Evolutionary conservation across 169 alveolate genomes (phyloP), one percentile per base, ranked within the genome.

Genomic region (Amoebophrya sp.): DNA sequence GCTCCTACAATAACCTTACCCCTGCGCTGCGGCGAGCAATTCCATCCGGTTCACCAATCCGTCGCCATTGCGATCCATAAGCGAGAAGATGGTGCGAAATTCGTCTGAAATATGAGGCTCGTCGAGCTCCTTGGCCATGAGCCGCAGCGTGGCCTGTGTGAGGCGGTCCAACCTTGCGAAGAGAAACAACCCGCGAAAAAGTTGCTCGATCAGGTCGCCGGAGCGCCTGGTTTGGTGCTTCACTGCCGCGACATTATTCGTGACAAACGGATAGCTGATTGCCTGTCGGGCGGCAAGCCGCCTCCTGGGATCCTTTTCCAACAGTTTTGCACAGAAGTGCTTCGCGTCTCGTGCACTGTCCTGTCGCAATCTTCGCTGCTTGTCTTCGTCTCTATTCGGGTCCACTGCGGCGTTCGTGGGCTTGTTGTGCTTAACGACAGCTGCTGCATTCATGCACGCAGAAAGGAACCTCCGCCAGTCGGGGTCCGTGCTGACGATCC

Each of bases 271-370:
- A n/a, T 66, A 66, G 29, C 32, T 25, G 32, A 66, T 66, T 2
- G 83, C 83, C 83, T 66, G 83, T 7, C 83, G 83, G 39, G 83
- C 83, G 83, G 83, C 1, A 18, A 66, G 35, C 35, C 83, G 83
- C 32, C 18, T 66, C 35, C 35, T 2, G 32, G 83, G 83, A 25
- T 66, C 83, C 83, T 66, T 66, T n/a, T 66, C 83, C 35, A 66
- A 7, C 83, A 66, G 35, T 3, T n/a, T 18, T 25, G 83, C 29
- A 25, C 83, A 66, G 10, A 66, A 25, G 35, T 66, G 83, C 12
- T 25, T 7, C 38, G 39, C 83, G 83, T 66, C 83, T 7, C 7
- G n/a, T n/a, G n/a, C n/a, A n/a, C n/a, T n/a, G n/a, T n/a, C n/a
- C n/a, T n/a, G n/a, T n/a, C n/a, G n/a, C n/a, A n/a, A n/a, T n/a